phyloP scores from a whole-genome alignment of 2,329 filamentous ascomycete genomes.

The Microsporum audouinii region DNA sequence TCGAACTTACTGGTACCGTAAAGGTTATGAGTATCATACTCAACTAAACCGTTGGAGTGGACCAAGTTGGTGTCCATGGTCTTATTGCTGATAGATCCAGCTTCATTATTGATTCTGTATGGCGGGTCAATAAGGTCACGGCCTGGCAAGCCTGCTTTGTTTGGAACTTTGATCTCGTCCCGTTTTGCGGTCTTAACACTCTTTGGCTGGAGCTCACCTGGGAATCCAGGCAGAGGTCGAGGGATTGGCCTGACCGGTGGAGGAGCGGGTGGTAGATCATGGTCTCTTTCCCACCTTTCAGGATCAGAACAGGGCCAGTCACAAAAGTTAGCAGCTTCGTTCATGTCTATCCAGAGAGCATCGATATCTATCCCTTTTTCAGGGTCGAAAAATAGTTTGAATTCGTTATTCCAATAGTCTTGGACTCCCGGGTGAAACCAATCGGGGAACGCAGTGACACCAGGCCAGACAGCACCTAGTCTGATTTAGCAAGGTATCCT shows the following conservation, averaged over 20 bases:
- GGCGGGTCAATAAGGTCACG: conserved; percentile 50
- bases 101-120: conserved; percentile 50
- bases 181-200: conserved; percentile 13
- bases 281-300: conserved; percentile 36
- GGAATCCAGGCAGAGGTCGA: conserved; percentile 52
- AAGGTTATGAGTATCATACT: conserved; percentile 60
- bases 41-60: conserved; percentile 50
- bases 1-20: conserved; percentile 45
- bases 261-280: conserved; percentile 41
- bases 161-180: conserved; percentile 18
- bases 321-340: conserved; percentile 38
- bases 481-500: not conserved
- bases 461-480: conserved; percentile 59
- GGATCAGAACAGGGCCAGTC: conserved; percentile 40
- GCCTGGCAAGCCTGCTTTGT: conserved; percentile 45
- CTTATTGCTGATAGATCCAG: conserved; percentile 37
- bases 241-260: conserved; percentile 50
- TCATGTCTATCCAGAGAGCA: conserved; percentile 59
- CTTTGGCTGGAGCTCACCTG: conserved; percentile 49
- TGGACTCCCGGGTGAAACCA: conserved; percentile 55
- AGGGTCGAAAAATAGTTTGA: conserved; percentile 48
- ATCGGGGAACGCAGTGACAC: conserved; percentile 56
- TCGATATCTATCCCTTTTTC: conserved; percentile 57
- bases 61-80: conserved; percentile 52
- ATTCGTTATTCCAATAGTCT: conserved; percentile 55